Conservation (phyloP, 192 early-diverging fungal species). For the Coemansia guatemalensis region DNA sequence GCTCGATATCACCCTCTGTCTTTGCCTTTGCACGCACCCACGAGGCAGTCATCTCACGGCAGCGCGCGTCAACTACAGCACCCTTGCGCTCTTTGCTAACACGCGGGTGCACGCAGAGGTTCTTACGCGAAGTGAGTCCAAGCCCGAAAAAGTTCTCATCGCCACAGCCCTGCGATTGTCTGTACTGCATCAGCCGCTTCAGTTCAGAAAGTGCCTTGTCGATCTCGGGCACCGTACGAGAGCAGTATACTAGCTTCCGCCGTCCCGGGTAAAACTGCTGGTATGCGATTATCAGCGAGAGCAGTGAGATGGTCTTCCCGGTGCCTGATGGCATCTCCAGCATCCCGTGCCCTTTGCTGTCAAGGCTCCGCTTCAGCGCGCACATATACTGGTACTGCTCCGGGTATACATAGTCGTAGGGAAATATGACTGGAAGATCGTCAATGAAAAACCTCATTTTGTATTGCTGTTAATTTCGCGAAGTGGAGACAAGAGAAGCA, state of each 20-base stretch:
- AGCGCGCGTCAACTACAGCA: conserved; percentile 83
- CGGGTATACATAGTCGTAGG: conserved; percentile 99
- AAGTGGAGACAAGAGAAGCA: background rate
- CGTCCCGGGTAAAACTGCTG: conserved; percentile 91
- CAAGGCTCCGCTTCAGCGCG: conserved; percentile 89
- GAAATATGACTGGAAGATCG: conserved; percentile 90
- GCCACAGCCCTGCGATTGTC: conserved; percentile 61
- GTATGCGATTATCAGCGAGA: conserved; percentile 95
- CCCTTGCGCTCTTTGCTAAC: conserved; percentile 89
- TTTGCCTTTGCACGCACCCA: conserved; percentile 84
- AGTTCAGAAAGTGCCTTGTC: conserved; percentile 98
- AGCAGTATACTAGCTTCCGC: conserved; percentile 99
- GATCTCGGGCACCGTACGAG: conserved; percentile 99
- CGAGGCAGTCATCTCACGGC: conserved; percentile 88
- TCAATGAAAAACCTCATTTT: conserved; percentile 51
- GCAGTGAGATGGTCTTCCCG: conserved; percentile 94
- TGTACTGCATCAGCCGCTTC: conserved; percentile 85
- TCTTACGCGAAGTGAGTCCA: conserved; percentile 90
- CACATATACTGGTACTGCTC: conserved; percentile 99
- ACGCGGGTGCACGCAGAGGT: conserved; percentile 90
- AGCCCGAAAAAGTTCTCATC: conserved; percentile 86
- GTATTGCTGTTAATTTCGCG: background rate
- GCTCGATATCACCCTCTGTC: conserved; percentile 47
- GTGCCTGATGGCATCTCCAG: conserved; percentile 99
- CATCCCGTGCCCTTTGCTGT: conserved; percentile 92